Evolutionary conservation across 192 early-diverging fungal species (phyloP), one percentile per base, ranked within the genome.

Genomic region (Coemansia biformis): DNA sequence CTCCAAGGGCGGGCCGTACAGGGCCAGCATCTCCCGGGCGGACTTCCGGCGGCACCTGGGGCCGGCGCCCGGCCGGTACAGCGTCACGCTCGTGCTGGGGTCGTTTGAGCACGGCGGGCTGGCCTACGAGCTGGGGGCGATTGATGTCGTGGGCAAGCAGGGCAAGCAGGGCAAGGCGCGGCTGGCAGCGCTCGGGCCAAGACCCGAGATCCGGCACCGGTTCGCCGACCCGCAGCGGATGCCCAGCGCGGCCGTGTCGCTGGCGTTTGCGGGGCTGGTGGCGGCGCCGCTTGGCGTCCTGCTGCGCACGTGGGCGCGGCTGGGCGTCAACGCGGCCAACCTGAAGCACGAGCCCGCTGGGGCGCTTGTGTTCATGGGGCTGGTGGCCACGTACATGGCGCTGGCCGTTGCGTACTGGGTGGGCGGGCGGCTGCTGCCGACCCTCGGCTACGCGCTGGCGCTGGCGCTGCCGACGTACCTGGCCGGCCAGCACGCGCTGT

Each of bases 331-430:
- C 15, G 43, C 36, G 18, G 15, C 19, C 21, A 53, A 49, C 5
- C 40, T 75, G 43, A 46, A 45, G 23, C 18, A 23, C 43, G 63
- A 57, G 51, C 16, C 55, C 32, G 51, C 21, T 24, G 59, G 57
- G 10, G 64, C 61, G 12, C 24, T 51, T 34, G 49, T 18, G 31
- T 59, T 74, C 40, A 15, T 74, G 70, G 70, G 19, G 38, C 45
- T 74, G 28, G 56, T 74, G 26, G 47, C 63, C 13, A 55, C 59
- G 22, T 74, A 74, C 22, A 50, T 74, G 55, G 59, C 46, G 14
- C 46, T 66, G 59, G 70, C 70, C 8, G 39, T 59, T 3, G 63
- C 70, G 18, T 74, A 74, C 54, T 74, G 70, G 70, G 51, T 74
- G 46, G 63, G 70, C 10, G 38, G 66, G 32, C 48, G 50, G 51